A percentile compares a stretch with the other conserved stretches of the same genome.
Conservation (phyloP, 1,139 yeast species). For the Taiozyma sp. region DNA sequence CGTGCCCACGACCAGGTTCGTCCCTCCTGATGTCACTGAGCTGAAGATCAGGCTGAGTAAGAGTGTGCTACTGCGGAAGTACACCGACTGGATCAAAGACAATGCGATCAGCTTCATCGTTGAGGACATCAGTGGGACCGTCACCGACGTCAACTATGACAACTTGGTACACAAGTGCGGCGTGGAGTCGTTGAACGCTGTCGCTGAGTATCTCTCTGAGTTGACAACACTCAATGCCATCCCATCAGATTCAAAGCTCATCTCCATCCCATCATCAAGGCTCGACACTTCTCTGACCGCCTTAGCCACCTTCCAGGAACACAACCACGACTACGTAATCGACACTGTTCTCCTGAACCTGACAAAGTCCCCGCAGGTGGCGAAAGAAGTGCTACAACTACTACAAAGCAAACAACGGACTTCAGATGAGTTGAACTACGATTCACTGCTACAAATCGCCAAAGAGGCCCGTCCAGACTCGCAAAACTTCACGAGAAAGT, state of each 20-base stretch:
- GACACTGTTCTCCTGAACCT: not conserved
- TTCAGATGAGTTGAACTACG: slow-evolving; percentile 1
- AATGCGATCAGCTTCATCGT: not conserved
- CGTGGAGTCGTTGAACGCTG: not conserved
- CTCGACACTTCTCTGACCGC: not conserved
- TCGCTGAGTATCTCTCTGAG: not conserved
- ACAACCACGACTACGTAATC: not conserved
- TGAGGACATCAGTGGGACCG: slow-evolving; percentile 1
- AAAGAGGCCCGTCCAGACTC: not conserved
- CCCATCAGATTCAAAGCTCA: not conserved
- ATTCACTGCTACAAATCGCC: slow-evolving; percentile 1
- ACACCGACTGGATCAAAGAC: not conserved
- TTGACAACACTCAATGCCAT: not conserved
- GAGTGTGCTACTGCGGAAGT: not conserved
- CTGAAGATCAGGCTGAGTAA: not conserved
- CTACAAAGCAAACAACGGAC: not conserved
- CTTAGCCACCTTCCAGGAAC: not conserved
- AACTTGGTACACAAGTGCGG: not conserved
- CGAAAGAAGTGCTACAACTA: not conserved
- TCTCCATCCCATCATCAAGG: not conserved
- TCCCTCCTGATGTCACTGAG: not conserved
- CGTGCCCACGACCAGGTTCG: no score
- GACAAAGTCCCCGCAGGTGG: not conserved
- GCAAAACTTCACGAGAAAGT: not conserved
- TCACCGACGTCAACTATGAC: slow-evolving; percentile 1